Evolutionary conservation across 192 early-diverging fungal species (phyloP).

Genomic region (Lobosporangium transversale): DNA sequence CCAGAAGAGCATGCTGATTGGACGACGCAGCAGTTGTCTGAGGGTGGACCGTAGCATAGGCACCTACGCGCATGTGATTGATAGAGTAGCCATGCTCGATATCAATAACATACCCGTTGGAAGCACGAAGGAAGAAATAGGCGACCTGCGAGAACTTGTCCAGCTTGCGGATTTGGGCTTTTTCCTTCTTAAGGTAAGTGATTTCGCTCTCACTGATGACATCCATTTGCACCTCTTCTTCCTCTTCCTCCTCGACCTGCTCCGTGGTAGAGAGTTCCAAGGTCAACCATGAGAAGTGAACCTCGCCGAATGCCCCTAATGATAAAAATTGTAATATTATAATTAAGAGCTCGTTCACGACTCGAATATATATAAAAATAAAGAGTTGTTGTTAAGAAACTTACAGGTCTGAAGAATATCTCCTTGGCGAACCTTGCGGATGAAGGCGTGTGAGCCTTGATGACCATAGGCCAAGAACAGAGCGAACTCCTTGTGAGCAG

Average conservation of each 20-base stretch:
- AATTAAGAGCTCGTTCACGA: no score
- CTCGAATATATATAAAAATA: no score
- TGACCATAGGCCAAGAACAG: conserved; percentile 42
- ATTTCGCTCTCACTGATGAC: conserved; percentile 24
- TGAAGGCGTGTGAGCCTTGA: conserved; percentile 41
- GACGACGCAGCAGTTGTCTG: conserved; percentile 46
- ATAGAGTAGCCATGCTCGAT: conserved; percentile 39
- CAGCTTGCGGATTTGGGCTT: conserved; percentile 7
- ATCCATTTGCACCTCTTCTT: conserved; percentile 26
- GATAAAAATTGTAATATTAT: background rate
- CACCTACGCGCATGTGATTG: conserved; percentile 47
- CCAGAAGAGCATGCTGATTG: conserved; percentile 46
- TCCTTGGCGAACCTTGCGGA: conserved; percentile 26
- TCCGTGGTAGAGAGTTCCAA: conserved; percentile 17
- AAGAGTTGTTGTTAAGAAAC: no score
- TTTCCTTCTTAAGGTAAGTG: conserved; percentile 19
- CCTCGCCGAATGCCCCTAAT: conserved; percentile 40
- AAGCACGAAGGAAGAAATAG: conserved; percentile 48
- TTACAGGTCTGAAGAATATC: conserved; percentile 38
- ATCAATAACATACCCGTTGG: conserved; percentile 39
- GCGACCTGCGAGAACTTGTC: conserved; percentile 27
- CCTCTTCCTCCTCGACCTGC: conserved; percentile 25
- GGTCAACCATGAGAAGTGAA: conserved; percentile 49
- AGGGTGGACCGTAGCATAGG: conserved; percentile 40
- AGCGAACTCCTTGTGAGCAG: conserved; percentile 29